A percentile compares a stretch with the other conserved stretches of the same genome.
These are phyloP conservation scores for Auriscalpium vulgare DNA, from an alignment of 768 basidiomycete genomes.

Conservation along the genomic window DNA sequence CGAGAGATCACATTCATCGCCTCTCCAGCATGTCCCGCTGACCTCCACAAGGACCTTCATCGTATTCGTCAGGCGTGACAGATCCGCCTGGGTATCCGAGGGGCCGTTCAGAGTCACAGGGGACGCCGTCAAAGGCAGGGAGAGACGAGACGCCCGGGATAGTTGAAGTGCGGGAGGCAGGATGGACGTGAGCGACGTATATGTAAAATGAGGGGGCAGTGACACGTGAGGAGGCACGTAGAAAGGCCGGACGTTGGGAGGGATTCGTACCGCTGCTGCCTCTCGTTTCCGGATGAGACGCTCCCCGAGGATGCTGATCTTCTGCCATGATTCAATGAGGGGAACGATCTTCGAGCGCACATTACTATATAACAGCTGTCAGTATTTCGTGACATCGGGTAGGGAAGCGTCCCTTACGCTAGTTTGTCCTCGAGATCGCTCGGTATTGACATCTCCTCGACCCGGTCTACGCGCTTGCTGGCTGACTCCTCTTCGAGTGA, in stretches of 20 bases:
- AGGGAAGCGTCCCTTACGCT: conserved; percentile 32
- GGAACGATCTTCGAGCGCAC: conserved; percentile 69
- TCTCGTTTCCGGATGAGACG: conserved; percentile 85
- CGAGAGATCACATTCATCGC: conserved; percentile 74
- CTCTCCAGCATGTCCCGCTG: conserved; percentile 76
- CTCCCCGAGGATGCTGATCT: conserved; percentile 80
- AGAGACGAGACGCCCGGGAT: conserved; percentile 18
- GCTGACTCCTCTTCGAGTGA: conserved; percentile 84
- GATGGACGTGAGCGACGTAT: conserved; percentile 22
- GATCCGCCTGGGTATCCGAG: conserved; percentile 56
- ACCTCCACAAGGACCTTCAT: conserved; percentile 71
- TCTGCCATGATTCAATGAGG: conserved; percentile 88
- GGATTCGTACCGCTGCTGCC: conserved; percentile 80
- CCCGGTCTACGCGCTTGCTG: conserved; percentile 67
- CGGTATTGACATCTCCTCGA: conserved; percentile 90
- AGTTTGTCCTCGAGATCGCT: conserved; percentile 90
- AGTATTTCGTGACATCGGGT: neutral
- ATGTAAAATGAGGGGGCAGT: conserved; percentile 38
- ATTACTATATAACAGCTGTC: conserved; percentile 34
- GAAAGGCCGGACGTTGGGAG: conserved; percentile 47
- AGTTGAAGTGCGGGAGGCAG: conserved; percentile 18
- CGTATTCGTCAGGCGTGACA: conserved; percentile 77
- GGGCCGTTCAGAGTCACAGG: conserved; percentile 1
- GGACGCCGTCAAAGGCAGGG: conserved; percentile 11
- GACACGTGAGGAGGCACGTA: conserved; percentile 65